Evolutionary conservation across 1,284 basidiomycete genomes (phyloP), one percentile per base, ranked within the genome.

Genomic region (Agroathelia rolfsii): DNA sequence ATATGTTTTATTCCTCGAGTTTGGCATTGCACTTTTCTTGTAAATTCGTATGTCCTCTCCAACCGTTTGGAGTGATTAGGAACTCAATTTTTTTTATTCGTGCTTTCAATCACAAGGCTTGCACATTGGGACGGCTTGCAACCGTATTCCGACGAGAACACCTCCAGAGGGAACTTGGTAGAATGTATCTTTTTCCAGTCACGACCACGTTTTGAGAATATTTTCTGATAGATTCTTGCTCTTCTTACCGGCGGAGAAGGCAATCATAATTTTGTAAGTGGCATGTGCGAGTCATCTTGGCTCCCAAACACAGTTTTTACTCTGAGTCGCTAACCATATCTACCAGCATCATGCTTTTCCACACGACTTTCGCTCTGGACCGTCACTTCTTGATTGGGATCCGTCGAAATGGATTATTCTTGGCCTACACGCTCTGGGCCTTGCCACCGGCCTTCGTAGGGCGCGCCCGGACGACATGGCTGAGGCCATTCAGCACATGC

Each of bases 101-200:
- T 8, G 14, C 24, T 9, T 9, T 22, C 3, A n/a, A 18, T 15
- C 16, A 14, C 25, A 30, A 78, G 76, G 1, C 55, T 86, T 6
- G 82, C 83, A 3, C 83, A 86, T 39, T 85, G 78, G 76, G 68
- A 82, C 15, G 82, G 82, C 6, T 48, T 84, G 11, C 82, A 85
- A 42, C 77, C 76, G 0, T 86, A 83, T 48, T 75, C 77, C 2
- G 78, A 84, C 43, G 83, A 86, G 44, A 70, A 86, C 39, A 81
- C 79, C 1, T 85, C 83, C 2, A 60, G 75, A 46, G 76, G 80
- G 12, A 86, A 78, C 50, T 52, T 81, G 24, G 77, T 79, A 39
- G 35, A 69, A 45, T 12, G 8, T 19, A 17, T 32, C 13, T 19
- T 14, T 16, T 18, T 23, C 10, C 27, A n/a, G n/a, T n/a, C n/a